A percentile compares a stretch with the other conserved stretches of the same genome.
Conservation (phyloP, 75 land plant species). For the Adiantum capillusveneris region DNA sequence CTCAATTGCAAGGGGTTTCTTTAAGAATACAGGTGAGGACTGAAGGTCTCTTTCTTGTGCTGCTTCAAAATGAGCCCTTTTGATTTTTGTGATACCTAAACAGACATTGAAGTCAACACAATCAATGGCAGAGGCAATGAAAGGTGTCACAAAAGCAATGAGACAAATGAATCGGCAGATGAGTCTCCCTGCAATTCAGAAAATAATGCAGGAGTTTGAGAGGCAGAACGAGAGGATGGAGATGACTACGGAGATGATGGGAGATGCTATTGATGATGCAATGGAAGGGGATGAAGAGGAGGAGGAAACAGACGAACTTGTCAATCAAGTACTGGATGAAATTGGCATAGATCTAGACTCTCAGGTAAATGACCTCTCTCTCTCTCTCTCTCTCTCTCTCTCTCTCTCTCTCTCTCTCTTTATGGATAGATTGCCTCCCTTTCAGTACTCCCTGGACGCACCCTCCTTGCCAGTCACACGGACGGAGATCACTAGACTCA, state of each 20-base stretch:
- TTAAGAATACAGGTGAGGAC: conserved; percentile 77
- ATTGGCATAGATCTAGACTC: conserved; percentile 85
- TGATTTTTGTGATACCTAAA: not conserved
- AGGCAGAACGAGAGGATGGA: conserved; percentile 93
- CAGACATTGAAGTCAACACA: conserved; percentile 95
- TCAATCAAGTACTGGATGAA: conserved; percentile 93
- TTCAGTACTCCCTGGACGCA: too few relatives aligned
- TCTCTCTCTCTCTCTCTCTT: too few relatives aligned
- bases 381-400: too few relatives aligned
- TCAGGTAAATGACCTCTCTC: conserved; percentile 52
- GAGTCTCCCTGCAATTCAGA: conserved; percentile 87
- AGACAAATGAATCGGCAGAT: conserved; percentile 94
- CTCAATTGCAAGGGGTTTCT: conserved; percentile 90
- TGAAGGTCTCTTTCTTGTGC: not conserved
- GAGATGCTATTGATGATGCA: conserved; percentile 91
- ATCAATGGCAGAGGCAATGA: conserved; percentile 98
- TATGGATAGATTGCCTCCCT: too few relatives aligned
- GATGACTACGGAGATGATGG: conserved; percentile 79
- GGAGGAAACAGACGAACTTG: conserved; percentile 89
- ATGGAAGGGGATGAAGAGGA: conserved; percentile 94
- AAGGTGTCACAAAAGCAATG: conserved; percentile 97
- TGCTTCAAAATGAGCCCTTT: not conserved
- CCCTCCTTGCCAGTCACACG: too few relatives aligned
- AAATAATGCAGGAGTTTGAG: conserved; percentile 92
- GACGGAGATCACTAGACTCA: too few relatives aligned